A percentile compares a stretch with the other conserved stretches of the same genome.
Evolutionary conservation across 1,284 basidiomycete genomes (phyloP).

Genomic region (Takashimella tepidaria): DNA sequence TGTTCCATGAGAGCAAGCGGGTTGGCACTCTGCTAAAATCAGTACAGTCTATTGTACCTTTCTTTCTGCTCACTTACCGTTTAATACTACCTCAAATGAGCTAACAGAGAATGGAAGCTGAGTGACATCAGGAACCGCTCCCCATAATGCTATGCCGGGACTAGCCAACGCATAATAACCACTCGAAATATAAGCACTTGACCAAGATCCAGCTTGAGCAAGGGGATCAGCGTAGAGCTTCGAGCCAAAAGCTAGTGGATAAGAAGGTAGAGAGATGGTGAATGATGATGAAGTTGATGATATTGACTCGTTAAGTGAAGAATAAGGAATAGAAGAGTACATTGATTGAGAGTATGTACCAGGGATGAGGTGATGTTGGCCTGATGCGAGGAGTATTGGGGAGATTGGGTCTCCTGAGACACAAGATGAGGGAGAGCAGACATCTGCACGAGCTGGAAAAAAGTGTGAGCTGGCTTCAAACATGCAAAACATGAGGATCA

Average conservation of each 20-base stretch:
- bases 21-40: constrained; percentile 25
- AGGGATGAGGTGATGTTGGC: constrained; percentile 11
- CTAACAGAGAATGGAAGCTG: constrained; percentile 12
- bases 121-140: constrained; percentile 21
- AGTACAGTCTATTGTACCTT: neutral
- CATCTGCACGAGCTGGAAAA: neutral
- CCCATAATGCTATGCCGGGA: constrained; percentile 33
- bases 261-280: constrained; percentile 19
- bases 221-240: constrained; percentile 12
- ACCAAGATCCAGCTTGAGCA: constrained; percentile 11
- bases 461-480: neutral
- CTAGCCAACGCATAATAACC: constrained; percentile 30
- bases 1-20: constrained; percentile 28
- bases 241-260: constrained; percentile 19
- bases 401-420: constrained; percentile 21
- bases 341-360: constrained; percentile 15
- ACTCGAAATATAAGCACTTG: constrained; percentile 25
- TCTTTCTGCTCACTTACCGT: neutral
- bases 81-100: neutral
- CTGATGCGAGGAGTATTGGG: constrained; percentile 62
- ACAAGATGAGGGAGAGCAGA: constrained; percentile 22
- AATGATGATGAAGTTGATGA: constrained; percentile 1
- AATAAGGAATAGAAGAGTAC: constrained; percentile 4
- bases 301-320: constrained; percentile 17
- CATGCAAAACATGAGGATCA: neutral